Evolutionary conservation across 129 eudicot genomes (phyloP), one percentile per base, ranked within the genome.

Genomic region (Escallonia rubra): DNA sequence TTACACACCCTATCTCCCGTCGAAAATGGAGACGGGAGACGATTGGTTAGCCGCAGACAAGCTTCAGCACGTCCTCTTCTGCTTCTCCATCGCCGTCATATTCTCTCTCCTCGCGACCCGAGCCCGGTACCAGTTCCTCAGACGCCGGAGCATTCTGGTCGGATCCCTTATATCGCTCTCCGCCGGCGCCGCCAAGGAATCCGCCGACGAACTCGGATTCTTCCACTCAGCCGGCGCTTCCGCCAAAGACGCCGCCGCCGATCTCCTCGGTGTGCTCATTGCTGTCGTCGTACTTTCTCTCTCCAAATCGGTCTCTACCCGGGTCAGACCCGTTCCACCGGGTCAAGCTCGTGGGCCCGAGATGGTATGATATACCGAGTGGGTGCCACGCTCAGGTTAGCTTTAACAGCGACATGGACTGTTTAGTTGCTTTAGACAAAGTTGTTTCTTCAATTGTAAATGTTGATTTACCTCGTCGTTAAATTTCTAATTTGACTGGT

Each of bases 141-240:
- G 96, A 52, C 88, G 82, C 74, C 87, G 82, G 65, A 67, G 77
- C 72, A 66, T 78, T 75, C 72, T 77, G 51, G 3, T 86, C 46
- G 95, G 85, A 56, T 81, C 84, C 81, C 12, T 76, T 10, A 8
- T 84, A 41, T 92, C 98, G 4, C 88, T 88, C 63, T 16, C 75
- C 60, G 87, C 76, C 64, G 98, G 98, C 69, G 95, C 91, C 81
- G 91, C 91, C 73, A 89, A 92, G 72, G 98, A 92, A 72, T 41
- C 75, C 50, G 95, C 95, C 43, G 98, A 92, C 69, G 89, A 92
- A 62, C 59, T 92, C 34, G 98, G 98, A 6, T 88, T 73, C 85
- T 86, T 92, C 81, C 54, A 70, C 14, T 92, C 98, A 45, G 85
- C 96, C 66, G 96, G 96, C 16, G 98, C 95, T 5, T 92, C 98